Base-by-base conservation (phyloP, 768 basidiomycete species). In the Auriscalpium microsporum region DNA sequence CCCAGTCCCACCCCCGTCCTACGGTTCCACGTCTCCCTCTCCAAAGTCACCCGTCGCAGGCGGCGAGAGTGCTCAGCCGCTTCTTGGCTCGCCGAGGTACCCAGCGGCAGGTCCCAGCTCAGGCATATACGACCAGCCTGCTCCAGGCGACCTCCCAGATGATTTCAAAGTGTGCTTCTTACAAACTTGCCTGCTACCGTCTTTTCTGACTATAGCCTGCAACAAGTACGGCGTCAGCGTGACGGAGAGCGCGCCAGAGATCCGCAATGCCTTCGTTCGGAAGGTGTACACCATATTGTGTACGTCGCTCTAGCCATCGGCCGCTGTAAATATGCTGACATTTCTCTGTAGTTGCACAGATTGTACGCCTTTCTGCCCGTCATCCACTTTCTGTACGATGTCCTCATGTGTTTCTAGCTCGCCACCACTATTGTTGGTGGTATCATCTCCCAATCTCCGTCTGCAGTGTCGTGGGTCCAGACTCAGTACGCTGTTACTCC, bases 271-370 rank as follows among this genome's bases (percentile, higher is more conserved):
- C 6, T 97, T 97, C 70, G 76, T 97, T 54, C 80, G 91, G 67
- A 96, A 96, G 75, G 88, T 93, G 37, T 95, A 92, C 71, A 82
- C 80, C 33, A 92, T 95, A 63, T 81, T 98, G 4, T 84, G 90
- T 92, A 65, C 77, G 87, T 75, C 50, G 45, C 28, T 37, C 21
- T 19, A 33, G 40, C 23, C 9, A 48, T 10, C 28, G 7, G 19
- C 23, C 1, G 21, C 19, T 38, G 19, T 10, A n/a, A 16, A 21
- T 21, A 17, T 19, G 16, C 59, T 46, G 49, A 36, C 17, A 23
- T 33, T 36, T 56, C 36, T 34, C 17, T 56, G 2, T 56, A 90
- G 87, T 88, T 59, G 79, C 76, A 53, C 87, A 89, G 68, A 86
- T 90, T 60, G 87, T 88, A 73, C 60, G 78, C 65, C 9, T n/a